phyloP scores from a whole-genome alignment of 2,329 filamentous ascomycete genomes.

The Aspergillus texensis region DNA sequence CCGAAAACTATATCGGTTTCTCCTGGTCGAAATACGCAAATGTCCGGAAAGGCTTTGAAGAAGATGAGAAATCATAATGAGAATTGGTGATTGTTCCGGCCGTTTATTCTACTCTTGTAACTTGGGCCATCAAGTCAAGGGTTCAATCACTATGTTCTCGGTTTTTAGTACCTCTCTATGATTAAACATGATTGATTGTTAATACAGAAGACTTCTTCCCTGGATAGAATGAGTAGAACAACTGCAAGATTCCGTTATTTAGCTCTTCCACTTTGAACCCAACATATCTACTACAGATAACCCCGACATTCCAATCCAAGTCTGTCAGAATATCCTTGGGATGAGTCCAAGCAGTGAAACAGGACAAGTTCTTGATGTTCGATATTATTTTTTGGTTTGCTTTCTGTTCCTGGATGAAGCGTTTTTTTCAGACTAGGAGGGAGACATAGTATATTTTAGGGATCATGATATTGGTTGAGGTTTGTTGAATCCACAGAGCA shows the following conservation, averaged over 20 bases:
- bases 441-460: too few relatives aligned
- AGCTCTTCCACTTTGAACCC: not conserved
- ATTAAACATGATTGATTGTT: not conserved
- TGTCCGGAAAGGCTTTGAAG: constrained; percentile 6
- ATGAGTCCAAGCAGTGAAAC: too few relatives aligned
- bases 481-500: too few relatives aligned
- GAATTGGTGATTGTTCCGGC: not conserved
- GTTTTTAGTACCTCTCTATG: not conserved
- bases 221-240: not conserved
- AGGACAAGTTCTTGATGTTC: too few relatives aligned
- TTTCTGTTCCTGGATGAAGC: too few relatives aligned
- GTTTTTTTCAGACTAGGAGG: too few relatives aligned
- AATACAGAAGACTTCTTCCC: not conserved
- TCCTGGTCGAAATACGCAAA: constrained; percentile 16
- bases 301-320: too few relatives aligned
- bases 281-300: too few relatives aligned
- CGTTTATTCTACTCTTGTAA: not conserved
- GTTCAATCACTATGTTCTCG: not conserved
- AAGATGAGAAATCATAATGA: not conserved
- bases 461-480: too few relatives aligned
- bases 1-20: constrained; percentile 16
- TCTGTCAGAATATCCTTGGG: too few relatives aligned
- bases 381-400: too few relatives aligned
- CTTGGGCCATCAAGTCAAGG: not conserved
- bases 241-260: not conserved